A percentile compares a stretch with the other conserved stretches of the same genome.
These are phyloP conservation scores for Fermentozyma sake DNA, from an alignment of 1,139 yeast species.

Conservation along the genomic window DNA sequence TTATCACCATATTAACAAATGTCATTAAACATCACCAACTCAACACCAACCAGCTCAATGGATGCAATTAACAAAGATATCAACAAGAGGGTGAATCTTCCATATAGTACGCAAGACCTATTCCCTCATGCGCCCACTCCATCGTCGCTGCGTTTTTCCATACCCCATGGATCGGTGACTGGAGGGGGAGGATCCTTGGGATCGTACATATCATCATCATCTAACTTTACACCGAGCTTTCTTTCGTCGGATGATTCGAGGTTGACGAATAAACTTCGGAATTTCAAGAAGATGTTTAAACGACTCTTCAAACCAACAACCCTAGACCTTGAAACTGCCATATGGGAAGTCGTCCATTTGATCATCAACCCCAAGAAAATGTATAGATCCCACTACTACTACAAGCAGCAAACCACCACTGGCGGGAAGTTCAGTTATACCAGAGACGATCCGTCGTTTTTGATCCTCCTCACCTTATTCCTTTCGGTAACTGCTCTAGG, in stretches of 20 bases:
- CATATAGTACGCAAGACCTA: conserved; percentile 37
- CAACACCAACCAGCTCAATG: too few species aligned
- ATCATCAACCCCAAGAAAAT: conserved; percentile 75
- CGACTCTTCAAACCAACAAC: conserved; percentile 70
- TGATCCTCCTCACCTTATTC: conserved; percentile 62
- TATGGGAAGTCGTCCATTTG: conserved; percentile 82
- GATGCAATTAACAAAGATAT: too few species aligned
- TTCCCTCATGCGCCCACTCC: conserved; percentile 26
- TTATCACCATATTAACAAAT: too few species aligned
- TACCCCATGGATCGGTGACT: too few species aligned
- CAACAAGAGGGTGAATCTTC: conserved; percentile 24
- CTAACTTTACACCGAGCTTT: too few species aligned
- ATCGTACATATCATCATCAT: too few species aligned
- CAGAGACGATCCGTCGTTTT: conserved; percentile 88
- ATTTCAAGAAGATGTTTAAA: conserved; percentile 25
- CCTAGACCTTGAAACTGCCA: conserved; percentile 85
- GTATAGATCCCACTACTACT: conserved; percentile 76
- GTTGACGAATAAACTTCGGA: conserved; percentile 1
- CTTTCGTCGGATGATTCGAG: too few species aligned
- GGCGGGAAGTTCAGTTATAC: conserved; percentile 51
- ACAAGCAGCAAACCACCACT: conserved; percentile 34
- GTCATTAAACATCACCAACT: too few species aligned
- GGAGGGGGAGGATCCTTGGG: too few species aligned
- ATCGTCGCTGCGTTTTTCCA: not conserved
- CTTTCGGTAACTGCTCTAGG: conserved; percentile 74